Evolutionary conservation across 345 rosid genomes (phyloP).

Genomic region (Viola odorata): DNA sequence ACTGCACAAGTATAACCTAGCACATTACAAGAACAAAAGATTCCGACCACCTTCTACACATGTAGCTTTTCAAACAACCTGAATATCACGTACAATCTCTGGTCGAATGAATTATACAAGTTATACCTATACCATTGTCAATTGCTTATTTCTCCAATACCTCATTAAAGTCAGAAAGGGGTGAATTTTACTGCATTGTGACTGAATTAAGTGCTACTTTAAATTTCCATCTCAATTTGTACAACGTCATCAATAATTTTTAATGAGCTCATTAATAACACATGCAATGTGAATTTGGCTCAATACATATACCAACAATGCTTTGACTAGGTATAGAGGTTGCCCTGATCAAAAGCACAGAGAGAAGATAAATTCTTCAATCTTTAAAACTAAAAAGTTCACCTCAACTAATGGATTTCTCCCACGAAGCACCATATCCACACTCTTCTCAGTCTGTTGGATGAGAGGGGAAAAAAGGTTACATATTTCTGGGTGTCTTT

Average conservation of each 20-base stretch:
- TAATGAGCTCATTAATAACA: not conserved
- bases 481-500: not conserved
- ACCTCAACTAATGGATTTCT: constrained; percentile 63
- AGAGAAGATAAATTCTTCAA: not conserved
- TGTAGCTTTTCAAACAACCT: no score
- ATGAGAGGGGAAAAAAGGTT: not conserved
- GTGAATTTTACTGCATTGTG: no score
- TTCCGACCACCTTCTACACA: not conserved
- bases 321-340: not conserved
- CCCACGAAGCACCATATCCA: constrained; percentile 57
- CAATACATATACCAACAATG: no score
- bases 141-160: not conserved
- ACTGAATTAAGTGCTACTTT: not conserved
- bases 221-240: not conserved
- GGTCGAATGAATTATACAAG: not conserved
- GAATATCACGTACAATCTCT: not conserved
- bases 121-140: not conserved
- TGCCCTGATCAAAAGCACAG: not conserved
- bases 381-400: constrained; percentile 6
- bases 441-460: constrained; percentile 61
- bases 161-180: no score
- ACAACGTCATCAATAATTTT: not conserved
- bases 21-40: not conserved
- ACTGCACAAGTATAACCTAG: no score
- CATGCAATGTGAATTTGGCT: no score